Conservation (phyloP, 495 filamentous ascomycete genomes). For the Penicillium manginii region DNA sequence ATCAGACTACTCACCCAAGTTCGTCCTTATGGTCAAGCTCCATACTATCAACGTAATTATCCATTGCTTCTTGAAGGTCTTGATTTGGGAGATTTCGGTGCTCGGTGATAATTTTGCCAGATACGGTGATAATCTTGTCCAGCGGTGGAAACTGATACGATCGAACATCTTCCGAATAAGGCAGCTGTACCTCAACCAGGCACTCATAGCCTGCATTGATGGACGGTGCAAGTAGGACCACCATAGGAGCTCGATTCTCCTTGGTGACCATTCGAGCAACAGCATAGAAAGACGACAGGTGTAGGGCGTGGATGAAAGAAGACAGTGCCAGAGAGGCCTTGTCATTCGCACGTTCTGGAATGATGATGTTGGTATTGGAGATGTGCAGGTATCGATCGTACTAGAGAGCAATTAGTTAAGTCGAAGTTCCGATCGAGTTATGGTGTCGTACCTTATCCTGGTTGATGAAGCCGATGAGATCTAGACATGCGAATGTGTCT, state of each 20-base stretch:
- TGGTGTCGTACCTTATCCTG: slow-evolving; percentile 63
- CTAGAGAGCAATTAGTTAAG: slow-evolving; percentile 43
- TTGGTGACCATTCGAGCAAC: slow-evolving; percentile 85
- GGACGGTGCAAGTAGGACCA: slow-evolving; percentile 80
- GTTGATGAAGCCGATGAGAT: slow-evolving; percentile 85
- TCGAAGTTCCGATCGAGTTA: background rate
- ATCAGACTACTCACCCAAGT: slow-evolving; percentile 61
- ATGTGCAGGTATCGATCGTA: slow-evolving; percentile 86
- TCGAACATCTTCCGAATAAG: slow-evolving; percentile 90
- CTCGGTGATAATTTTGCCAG: slow-evolving; percentile 80
- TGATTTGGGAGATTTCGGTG: slow-evolving; percentile 87
- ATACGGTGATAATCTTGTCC: slow-evolving; percentile 83
- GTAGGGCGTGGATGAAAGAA: slow-evolving; percentile 85
- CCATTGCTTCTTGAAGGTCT: slow-evolving; percentile 77
- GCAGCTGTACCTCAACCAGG: slow-evolving; percentile 89
- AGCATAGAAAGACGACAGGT: slow-evolving; percentile 84
- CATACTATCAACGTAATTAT: slow-evolving; percentile 91
- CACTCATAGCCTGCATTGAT: slow-evolving; percentile 86
- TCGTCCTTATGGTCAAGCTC: slow-evolving; percentile 74
- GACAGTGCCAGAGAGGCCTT: slow-evolving; percentile 82
- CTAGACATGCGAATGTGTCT: slow-evolving; percentile 72
- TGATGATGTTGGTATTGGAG: slow-evolving; percentile 73
- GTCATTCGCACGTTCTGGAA: slow-evolving; percentile 72
- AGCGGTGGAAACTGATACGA: slow-evolving; percentile 89
- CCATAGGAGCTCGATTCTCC: slow-evolving; percentile 71